Evolutionary conservation across 345 rosid genomes (phyloP), one percentile per base, ranked within the genome.

Genomic region (Rhizophora apiculata): DNA sequence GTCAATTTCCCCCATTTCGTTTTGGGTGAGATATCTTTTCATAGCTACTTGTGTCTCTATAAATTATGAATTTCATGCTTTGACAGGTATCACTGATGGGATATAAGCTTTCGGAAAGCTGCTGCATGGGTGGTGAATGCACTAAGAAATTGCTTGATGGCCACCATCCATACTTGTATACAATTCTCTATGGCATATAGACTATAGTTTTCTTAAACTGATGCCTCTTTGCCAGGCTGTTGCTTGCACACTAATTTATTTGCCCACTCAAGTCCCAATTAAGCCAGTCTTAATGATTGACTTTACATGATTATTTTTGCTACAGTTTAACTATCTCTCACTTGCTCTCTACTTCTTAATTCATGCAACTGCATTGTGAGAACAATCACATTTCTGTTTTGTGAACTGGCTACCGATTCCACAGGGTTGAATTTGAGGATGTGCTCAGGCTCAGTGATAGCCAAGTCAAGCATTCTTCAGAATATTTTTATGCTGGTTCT

Each of bases 1-100:
- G 86, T 81, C 96, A 94, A 86, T 94, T 94, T 72, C 98, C 98
- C 81, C 97, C 96, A 29, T 94, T 94, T 70, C 97, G 98, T 71
- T 94, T 91, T 72, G 98, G 98, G 98, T 94, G 82, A 84, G 80
- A 64, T 68, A 64, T 26, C 68, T 51, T 18, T 62, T 18, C 63
- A 54, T 60, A 16, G 36, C 58, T 48, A 64, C 60, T 52, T 29
- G 22, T 19, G 43, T 53, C 63, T 67, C 69, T 64, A 24, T 16
- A 20, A 24, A 21, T 30, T 32, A 29, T 62, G 48, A 63, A 56
- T 37, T 13, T 51, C 64, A 60, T 43, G 8, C 15, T 18, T 36
- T 36, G 34, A 57, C 10, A 24, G 37, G 27, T 61, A 22, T 22
- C 24, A 53, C 21, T n/a, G 15, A 19, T 10, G 10, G 51, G 37